A percentile compares a stretch with the other conserved stretches of the same genome.
phyloP scores from a whole-genome alignment of 225 moss, liverwort and hornwort species.

The Pseudoscleropodium purum region DNA sequence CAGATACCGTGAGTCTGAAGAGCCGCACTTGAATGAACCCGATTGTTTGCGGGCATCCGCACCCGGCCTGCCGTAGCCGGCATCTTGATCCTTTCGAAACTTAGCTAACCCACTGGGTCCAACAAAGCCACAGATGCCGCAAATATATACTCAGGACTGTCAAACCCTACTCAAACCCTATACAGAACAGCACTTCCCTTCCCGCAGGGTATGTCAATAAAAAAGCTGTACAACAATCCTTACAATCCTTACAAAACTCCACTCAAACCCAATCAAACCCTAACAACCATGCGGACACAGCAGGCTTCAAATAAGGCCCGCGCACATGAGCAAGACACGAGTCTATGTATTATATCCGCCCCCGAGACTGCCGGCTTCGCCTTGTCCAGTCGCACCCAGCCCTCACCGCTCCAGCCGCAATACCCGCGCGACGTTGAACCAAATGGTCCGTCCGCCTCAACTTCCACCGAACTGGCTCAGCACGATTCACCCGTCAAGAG shows the following conservation, averaged over 20 bases:
- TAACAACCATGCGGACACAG: background rate
- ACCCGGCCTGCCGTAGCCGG: conserved; percentile 98
- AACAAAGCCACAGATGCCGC: background rate
- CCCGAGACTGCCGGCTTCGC: background rate
- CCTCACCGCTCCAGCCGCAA: background rate
- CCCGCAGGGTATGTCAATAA: background rate
- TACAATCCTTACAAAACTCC: background rate
- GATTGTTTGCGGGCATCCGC: conserved; percentile 99
- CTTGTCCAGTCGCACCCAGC: background rate
- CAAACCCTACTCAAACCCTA: background rate
- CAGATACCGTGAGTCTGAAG: conserved; percentile 98
- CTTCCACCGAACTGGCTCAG: background rate
- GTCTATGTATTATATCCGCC: background rate
- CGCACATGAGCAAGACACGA: no score
- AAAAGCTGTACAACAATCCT: background rate
- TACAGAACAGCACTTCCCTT: background rate
- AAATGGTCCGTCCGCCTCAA: background rate
- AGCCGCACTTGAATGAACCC: conserved; percentile 95
- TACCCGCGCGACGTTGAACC: background rate
- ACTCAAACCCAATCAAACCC: background rate
- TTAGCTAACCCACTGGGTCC: conserved; percentile 4
- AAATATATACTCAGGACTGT: background rate
- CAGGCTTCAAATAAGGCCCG: background rate
- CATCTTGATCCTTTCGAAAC: conserved; percentile 48
- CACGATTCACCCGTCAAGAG: background rate